Conservation (phyloP, 768 basidiomycete species). For the Russula sp. region DNA sequence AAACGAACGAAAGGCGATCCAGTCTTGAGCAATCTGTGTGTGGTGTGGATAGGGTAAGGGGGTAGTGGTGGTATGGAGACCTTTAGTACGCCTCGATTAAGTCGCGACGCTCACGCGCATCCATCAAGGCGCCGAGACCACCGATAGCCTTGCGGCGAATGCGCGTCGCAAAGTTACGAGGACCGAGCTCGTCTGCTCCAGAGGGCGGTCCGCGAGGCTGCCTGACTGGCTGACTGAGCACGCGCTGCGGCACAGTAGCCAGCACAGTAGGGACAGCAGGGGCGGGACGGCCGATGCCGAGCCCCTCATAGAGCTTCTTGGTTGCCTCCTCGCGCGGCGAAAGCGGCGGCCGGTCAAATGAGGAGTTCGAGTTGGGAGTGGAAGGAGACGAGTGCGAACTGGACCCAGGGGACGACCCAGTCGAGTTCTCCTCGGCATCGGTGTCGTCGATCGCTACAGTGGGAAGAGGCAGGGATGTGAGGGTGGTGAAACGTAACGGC, state of each 20-base stretch:
- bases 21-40: conserved; percentile 18
- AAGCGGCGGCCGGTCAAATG: conserved; percentile 47
- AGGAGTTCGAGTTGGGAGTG: conserved; percentile 67
- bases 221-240: conserved; percentile 68
- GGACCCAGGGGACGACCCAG: conserved; percentile 48
- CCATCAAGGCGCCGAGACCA: conserved; percentile 72
- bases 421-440: conserved; percentile 25
- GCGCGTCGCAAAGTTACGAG: conserved; percentile 84
- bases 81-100: conserved; percentile 21
- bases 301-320: conserved; percentile 84
- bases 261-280: conserved; percentile 35
- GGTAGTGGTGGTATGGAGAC: not conserved
- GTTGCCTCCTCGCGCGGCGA: conserved; percentile 83
- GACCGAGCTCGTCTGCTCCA: conserved; percentile 78
- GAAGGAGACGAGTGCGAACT: conserved; percentile 58
- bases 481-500: conserved; percentile 43
- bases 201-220: conserved; percentile 88
- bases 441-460: conserved; percentile 26
- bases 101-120: conserved; percentile 73
- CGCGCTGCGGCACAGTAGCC: conserved; percentile 37
- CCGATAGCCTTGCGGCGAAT: conserved; percentile 82
- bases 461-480: conserved; percentile 29
- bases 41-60: not conserved
- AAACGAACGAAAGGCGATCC: conserved; percentile 23
- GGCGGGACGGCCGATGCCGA: conserved; percentile 72